These are phyloP conservation scores for Penicillium sclerotiorum DNA, from an alignment of 2,329 filamentous ascomycete genomes.

Conservation along the genomic window DNA sequence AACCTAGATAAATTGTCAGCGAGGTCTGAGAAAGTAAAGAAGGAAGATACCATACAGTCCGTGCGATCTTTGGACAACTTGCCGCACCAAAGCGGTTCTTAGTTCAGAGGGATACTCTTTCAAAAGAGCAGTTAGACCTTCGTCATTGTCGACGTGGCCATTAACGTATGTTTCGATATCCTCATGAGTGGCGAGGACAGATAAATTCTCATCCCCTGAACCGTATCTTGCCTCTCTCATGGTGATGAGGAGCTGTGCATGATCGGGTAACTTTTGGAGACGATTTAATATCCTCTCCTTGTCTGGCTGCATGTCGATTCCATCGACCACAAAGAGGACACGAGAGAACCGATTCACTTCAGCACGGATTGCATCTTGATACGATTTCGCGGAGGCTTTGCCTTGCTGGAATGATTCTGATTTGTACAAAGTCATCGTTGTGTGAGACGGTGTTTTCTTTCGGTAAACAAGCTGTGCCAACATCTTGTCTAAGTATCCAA, in stretches of 20 bases:
- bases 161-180: conserved; percentile 6
- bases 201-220: conserved; percentile 4
- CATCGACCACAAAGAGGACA: conserved; percentile 34
- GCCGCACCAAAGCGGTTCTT: conserved; percentile 16
- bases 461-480: conserved; percentile 36
- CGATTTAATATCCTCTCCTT: conserved; percentile 33
- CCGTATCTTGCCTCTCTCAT: conserved; percentile 23
- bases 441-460: conserved; percentile 27
- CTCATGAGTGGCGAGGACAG: neutral
- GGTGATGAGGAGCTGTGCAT: conserved; percentile 34
- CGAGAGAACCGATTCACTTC: conserved; percentile 35
- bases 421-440: conserved; percentile 27
- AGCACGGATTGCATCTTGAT: conserved; percentile 35
- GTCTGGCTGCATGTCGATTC: conserved; percentile 31
- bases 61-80: conserved; percentile 27
- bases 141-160: conserved; percentile 6
- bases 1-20: conserved; percentile 24
- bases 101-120: conserved; percentile 7
- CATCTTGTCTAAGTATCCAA: conserved; percentile 27
- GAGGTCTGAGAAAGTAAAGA: neutral
- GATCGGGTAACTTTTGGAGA: conserved; percentile 35
- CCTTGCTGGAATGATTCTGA: conserved; percentile 24
- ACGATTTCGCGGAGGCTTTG: conserved; percentile 31
- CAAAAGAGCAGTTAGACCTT: neutral
- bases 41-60: conserved; percentile 27